phyloP scores from a whole-genome alignment of 2,329 filamentous ascomycete species.

The Aspergillus brunneoviolaceus region DNA sequence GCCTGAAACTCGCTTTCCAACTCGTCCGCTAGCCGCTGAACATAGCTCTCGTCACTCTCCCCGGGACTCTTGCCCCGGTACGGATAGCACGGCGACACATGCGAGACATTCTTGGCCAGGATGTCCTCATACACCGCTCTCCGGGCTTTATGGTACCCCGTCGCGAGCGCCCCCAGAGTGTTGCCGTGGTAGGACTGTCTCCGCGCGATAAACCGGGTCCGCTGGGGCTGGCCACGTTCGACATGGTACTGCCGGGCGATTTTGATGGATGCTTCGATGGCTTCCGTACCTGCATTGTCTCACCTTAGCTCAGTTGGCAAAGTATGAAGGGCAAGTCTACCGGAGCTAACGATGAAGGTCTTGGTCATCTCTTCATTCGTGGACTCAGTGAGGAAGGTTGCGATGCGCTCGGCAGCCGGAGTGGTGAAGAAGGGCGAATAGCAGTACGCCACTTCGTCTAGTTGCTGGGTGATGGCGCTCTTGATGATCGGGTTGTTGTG shows the following conservation, averaged over 20 bases:
- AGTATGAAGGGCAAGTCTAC: constrained; percentile 34
- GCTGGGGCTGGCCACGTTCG: constrained; percentile 55
- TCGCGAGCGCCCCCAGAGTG: constrained; percentile 65
- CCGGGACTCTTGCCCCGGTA: constrained; percentile 57
- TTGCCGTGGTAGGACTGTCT: constrained; percentile 69
- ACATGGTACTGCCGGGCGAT: constrained; percentile 65
- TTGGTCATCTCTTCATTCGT: constrained; percentile 55
- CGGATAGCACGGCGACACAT: constrained; percentile 65
- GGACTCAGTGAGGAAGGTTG: constrained; percentile 49
- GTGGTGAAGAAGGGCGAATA: constrained; percentile 60
- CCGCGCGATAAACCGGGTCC: constrained; percentile 64
- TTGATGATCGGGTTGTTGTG: constrained; percentile 63
- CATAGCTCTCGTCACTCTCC: constrained; percentile 61
- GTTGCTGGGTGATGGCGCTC: constrained; percentile 59
- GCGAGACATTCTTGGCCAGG: constrained; percentile 56
- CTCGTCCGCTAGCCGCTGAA: constrained; percentile 60
- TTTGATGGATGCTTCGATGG: constrained; percentile 68
- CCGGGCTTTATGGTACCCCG: constrained; percentile 62
- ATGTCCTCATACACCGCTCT: constrained; percentile 62
- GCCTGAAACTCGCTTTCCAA: constrained; percentile 66
- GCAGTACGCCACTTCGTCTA: constrained; percentile 60
- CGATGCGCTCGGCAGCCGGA: constrained; percentile 54
- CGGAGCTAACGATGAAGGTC: constrained; percentile 59
- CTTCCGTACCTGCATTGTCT: constrained; percentile 58
- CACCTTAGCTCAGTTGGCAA: not conserved